Evolutionary conservation across 768 basidiomycete genomes (phyloP).

Genomic region (Tephrocybe sp.): DNA sequence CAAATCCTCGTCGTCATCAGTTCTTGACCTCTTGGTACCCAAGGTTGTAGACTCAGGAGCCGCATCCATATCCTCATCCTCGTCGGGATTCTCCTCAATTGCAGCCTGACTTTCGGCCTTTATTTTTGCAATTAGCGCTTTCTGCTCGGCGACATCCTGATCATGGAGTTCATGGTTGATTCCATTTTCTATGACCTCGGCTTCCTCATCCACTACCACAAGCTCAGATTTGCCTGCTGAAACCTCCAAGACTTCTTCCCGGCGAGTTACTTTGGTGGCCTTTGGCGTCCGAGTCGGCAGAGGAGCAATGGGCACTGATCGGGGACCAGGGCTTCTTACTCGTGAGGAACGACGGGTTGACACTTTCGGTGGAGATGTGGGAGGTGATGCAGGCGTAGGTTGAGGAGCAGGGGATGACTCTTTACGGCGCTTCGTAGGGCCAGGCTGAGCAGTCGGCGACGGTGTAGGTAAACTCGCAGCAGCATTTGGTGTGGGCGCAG

Average conservation of each 20-base stretch:
- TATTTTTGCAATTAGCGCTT: constrained; percentile 68
- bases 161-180: constrained; percentile 60
- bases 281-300: constrained; percentile 36
- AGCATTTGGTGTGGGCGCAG: constrained; percentile 15
- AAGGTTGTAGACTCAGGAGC: constrained; percentile 20
- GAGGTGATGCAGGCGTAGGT: constrained; percentile 40
- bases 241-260: constrained; percentile 32
- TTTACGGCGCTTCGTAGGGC: constrained; percentile 61
- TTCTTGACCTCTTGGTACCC: constrained; percentile 54
- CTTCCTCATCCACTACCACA: constrained; percentile 65
- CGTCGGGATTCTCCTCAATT: constrained; percentile 29
- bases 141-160: constrained; percentile 75
- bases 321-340: constrained; percentile 39
- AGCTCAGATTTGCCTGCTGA: constrained; percentile 59
- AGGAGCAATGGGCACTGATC: constrained; percentile 29
- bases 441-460: constrained; percentile 38
- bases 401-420: constrained; percentile 55
- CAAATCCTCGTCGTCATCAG: constrained; percentile 46
- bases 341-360: constrained; percentile 34
- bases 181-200: constrained; percentile 47
- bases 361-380: constrained; percentile 23
- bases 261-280: constrained; percentile 28
- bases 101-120: constrained; percentile 53
- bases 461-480: constrained; percentile 39
- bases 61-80: constrained; percentile 30